Evolutionary conservation across 768 basidiomycete genomes (phyloP).

Genomic region (Sporobolomyces pararoseus): DNA sequence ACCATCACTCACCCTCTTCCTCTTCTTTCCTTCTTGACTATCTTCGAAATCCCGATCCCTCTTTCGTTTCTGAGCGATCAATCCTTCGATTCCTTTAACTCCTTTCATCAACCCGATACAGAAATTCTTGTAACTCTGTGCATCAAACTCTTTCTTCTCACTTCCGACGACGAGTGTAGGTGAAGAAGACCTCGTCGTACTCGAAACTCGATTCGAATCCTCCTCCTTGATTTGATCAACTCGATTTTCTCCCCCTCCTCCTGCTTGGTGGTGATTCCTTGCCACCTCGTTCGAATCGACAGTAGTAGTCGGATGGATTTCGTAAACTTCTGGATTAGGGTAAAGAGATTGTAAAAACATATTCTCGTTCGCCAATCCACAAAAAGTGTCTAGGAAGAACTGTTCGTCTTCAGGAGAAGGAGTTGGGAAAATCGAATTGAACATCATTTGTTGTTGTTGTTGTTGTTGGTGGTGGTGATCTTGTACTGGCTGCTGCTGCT

Average conservation of each 20-base stretch:
- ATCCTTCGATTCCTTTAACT: slow-evolving; percentile 14
- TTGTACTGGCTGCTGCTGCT: too few relatives aligned
- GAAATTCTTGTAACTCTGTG: background rate
- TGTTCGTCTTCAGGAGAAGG: slow-evolving; percentile 20
- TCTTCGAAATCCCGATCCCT: background rate
- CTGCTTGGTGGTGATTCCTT: background rate
- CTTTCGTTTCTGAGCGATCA: slow-evolving; percentile 18
- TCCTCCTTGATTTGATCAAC: too few relatives aligned
- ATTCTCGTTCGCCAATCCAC: background rate
- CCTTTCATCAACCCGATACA: slow-evolving; percentile 24
- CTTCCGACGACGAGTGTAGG: too few relatives aligned
- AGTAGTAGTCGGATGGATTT: too few relatives aligned
- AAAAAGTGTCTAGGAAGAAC: slow-evolving; percentile 23
- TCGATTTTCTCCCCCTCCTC: background rate
- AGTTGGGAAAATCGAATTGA: slow-evolving; percentile 10
- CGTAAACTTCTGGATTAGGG: background rate
- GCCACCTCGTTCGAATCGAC: background rate
- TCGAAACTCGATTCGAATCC: too few relatives aligned
- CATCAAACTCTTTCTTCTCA: background rate
- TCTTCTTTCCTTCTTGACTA: background rate
- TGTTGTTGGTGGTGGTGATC: background rate
- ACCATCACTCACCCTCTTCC: background rate
- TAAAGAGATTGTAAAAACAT: background rate
- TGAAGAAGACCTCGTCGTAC: too few relatives aligned
- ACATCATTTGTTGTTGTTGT: background rate